phyloP scores from a whole-genome alignment of 139 green algal species.

The Volvox reticuliferus region DNA sequence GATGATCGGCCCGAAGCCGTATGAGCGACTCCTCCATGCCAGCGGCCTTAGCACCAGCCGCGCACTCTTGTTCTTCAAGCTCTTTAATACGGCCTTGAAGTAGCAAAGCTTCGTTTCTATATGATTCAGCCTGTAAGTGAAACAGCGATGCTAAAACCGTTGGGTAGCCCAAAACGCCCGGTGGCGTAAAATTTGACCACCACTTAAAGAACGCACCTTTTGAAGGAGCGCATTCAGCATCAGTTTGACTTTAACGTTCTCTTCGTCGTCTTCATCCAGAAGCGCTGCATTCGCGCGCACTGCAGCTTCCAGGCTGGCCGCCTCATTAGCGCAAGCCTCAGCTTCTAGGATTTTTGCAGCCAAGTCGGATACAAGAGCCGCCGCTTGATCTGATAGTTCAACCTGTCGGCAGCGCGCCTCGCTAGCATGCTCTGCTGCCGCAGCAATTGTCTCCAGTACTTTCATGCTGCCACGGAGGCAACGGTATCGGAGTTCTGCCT shows the following conservation, averaged over 20 bases:
- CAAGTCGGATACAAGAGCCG: constrained; percentile 22
- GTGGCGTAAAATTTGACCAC: too few relatives aligned
- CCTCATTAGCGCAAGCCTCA: constrained; percentile 37
- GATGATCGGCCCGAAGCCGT: background rate
- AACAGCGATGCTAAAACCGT: background rate
- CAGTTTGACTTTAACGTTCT: constrained; percentile 34
- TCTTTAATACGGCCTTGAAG: constrained; percentile 33
- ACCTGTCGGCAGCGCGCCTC: constrained; percentile 23
- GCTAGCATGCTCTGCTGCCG: background rate
- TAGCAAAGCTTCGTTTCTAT: constrained; percentile 13
- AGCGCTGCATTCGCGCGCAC: background rate
- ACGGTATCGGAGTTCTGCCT: constrained; percentile 24
- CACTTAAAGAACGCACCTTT: background rate
- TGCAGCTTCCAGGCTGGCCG: background rate
- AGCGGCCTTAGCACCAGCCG: background rate
- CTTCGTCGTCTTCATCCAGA: constrained; percentile 30
- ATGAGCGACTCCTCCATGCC: background rate
- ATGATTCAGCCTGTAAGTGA: constrained; percentile 31
- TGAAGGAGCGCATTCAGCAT: constrained; percentile 50
- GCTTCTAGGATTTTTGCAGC: constrained; percentile 46
- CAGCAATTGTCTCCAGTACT: background rate
- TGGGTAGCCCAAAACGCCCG: too few relatives aligned
- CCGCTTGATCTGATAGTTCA: constrained; percentile 17
- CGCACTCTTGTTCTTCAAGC: constrained; percentile 15
- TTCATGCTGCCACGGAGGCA: constrained; percentile 14